Evolutionary conservation across 768 basidiomycete genomes (phyloP).

Genomic region (Antrodiella citrinella): DNA sequence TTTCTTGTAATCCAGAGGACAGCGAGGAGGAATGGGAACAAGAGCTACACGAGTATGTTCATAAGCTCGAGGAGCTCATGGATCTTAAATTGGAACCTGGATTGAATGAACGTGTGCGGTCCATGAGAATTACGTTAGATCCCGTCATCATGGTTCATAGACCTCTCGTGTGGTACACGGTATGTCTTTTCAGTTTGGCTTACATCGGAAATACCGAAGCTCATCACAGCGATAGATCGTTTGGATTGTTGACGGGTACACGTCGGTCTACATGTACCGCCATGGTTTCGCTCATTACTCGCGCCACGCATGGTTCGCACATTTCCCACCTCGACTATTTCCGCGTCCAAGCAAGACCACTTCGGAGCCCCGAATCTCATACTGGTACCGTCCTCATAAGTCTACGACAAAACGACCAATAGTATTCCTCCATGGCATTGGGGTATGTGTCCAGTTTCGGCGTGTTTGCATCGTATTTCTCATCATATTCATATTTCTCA

Average conservation of each 20-base stretch:
- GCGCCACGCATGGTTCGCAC: conserved; percentile 24
- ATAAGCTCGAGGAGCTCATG: conserved; percentile 30
- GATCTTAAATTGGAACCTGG: conserved; percentile 36
- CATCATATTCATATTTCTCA: no score
- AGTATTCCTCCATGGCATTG: conserved; percentile 65
- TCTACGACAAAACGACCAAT: conserved; percentile 41
- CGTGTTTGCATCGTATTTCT: no score
- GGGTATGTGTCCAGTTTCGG: conserved; percentile 34
- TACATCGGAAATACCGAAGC: no score
- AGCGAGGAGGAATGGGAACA: conserved; percentile 33
- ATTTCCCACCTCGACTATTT: conserved; percentile 48
- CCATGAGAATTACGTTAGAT: conserved; percentile 49
- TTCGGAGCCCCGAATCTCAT: conserved; percentile 26
- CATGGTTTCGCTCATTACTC: conserved; percentile 51
- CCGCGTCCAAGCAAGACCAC: conserved; percentile 37
- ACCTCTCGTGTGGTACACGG: conserved; percentile 59
- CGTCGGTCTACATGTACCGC: conserved; percentile 29
- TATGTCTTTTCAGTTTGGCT: no score
- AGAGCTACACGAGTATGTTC: conserved; percentile 43
- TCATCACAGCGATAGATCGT: conserved; percentile 36
- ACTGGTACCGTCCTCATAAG: conserved; percentile 44
- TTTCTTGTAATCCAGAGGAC: conserved; percentile 31
- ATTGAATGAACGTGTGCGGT: conserved; percentile 27
- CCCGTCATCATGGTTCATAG: conserved; percentile 47
- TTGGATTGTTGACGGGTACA: conserved; percentile 37